These are phyloP conservation scores for Candida ponderosae DNA, from an alignment of 805 yeast species.

Conservation along the genomic window DNA sequence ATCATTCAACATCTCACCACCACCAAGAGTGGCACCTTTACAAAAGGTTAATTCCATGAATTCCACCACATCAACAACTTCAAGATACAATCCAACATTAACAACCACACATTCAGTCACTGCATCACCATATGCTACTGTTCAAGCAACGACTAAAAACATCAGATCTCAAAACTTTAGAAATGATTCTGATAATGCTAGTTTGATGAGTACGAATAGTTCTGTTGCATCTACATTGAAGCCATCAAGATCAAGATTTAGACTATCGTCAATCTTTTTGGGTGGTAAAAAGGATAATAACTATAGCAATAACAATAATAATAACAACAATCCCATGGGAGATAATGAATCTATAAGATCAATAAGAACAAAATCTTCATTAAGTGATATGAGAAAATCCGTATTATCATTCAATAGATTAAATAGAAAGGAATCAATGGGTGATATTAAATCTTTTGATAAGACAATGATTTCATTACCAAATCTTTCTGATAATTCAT, in stretches of 20 bases:
- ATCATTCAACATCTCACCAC: neutral
- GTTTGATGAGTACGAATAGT: conserved; percentile 7
- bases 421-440: conserved; percentile 15
- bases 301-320: too few species aligned
- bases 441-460: conserved; percentile 18
- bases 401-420: conserved; percentile 17
- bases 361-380: conserved; percentile 15
- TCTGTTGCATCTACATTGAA: conserved; percentile 9
- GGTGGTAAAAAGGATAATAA: neutral
- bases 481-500: conserved; percentile 40
- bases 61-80: too few species aligned
- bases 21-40: too few species aligned
- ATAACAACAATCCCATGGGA: neutral
- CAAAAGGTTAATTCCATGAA: too few species aligned
- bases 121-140: too few species aligned
- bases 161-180: too few species aligned
- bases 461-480: conserved; percentile 49
- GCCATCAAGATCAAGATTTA: conserved; percentile 18
- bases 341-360: conserved; percentile 17
- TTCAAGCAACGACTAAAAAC: too few species aligned
- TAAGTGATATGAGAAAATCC: conserved; percentile 23
- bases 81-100: too few species aligned
- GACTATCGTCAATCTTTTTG: conserved; percentile 19
- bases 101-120: too few species aligned
- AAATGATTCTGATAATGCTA: conserved; percentile 13